Base-by-base conservation (phyloP, 2,329 filamentous ascomycete genomes). In the Xylariaceae sp. region DNA sequence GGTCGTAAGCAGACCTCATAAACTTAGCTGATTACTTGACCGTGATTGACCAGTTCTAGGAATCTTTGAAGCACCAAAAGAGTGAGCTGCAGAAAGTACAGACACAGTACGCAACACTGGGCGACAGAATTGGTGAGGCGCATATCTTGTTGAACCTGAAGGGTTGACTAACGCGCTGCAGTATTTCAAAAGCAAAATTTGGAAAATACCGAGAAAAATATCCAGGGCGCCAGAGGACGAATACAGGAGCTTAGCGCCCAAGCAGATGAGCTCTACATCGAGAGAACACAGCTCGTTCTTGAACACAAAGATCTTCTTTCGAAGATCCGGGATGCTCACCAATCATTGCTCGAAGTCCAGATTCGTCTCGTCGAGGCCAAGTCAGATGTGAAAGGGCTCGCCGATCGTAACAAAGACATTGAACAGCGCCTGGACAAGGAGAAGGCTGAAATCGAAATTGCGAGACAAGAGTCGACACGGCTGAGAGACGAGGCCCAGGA, bases 361-460 rank as follows among this genome's bases (percentile, higher is more conserved):
- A 77, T 97, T 42, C 78, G 84, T 55, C 73, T 81, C 1, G 80
- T 95, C 31, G 94, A 99, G 73, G 92, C 90, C 1, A 69, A 77
- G n/a, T 97, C 91, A 0, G 94, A 99, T 63, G 70, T 88, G 2
- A 77, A 83, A 42, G 81, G 81, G 6, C 75, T 97, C n/a, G 81
- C 82, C 61, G 73, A 75, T 14, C 84, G 85, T 52, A 90, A 90
- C 60, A 61, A 69, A 9, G 75, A 82, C 44, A 82, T 90, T 52
- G 75, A 78, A 49, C 65, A 74, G 40, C 69, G 71, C 41, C 73
- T 88, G 4, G 74, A 80, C 18, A 66, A 71, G 10, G 77, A 75
- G 60, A 71, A 72, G 54, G 57, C 62, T 6, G 72, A 73, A 22
- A 66, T 80, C 7, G 48, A 58, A 7, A 55, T 68, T 12, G 68